These are phyloP conservation scores for Phanerodontia chrysosporium DNA, from an alignment of 768 basidiomycete genomes.

Conservation along the genomic window DNA sequence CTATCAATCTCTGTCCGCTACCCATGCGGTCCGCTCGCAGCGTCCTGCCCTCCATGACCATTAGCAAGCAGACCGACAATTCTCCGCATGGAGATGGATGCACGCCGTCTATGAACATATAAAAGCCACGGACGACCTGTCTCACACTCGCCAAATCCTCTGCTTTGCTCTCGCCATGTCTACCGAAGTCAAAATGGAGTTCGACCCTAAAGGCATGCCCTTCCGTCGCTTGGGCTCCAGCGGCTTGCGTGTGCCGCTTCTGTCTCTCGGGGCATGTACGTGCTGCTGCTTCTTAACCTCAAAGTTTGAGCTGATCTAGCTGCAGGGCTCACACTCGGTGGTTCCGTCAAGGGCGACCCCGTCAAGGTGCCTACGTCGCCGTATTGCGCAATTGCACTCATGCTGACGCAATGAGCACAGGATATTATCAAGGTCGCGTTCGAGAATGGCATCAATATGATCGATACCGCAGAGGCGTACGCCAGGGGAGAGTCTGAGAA, in stretches of 20 bases:
- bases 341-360: constrained; percentile 61
- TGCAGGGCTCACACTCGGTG: constrained; percentile 56
- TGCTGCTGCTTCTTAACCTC: constrained; percentile 66
- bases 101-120: not conserved
- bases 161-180: not conserved
- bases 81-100: not conserved
- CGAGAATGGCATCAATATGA: constrained; percentile 71
- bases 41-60: not conserved
- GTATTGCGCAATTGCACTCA: not conserved
- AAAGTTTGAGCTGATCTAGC: constrained; percentile 41
- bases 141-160: not conserved
- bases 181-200: constrained; percentile 19
- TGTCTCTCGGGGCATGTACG: constrained; percentile 69
- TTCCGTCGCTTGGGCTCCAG: constrained; percentile 55
- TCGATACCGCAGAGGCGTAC: constrained; percentile 67
- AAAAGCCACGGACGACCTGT: not conserved
- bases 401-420: constrained; percentile 24
- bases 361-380: constrained; percentile 45
- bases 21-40: not conserved
- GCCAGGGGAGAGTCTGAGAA: constrained; percentile 63
- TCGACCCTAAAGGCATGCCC: constrained; percentile 50
- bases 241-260: constrained; percentile 61
- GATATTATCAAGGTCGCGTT: constrained; percentile 78
- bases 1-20: not conserved
- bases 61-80: constrained; percentile 4